Evolutionary conservation across 108 stramenopile species (phyloP).

Genomic region (Cyclostephanos tholiformis): DNA sequence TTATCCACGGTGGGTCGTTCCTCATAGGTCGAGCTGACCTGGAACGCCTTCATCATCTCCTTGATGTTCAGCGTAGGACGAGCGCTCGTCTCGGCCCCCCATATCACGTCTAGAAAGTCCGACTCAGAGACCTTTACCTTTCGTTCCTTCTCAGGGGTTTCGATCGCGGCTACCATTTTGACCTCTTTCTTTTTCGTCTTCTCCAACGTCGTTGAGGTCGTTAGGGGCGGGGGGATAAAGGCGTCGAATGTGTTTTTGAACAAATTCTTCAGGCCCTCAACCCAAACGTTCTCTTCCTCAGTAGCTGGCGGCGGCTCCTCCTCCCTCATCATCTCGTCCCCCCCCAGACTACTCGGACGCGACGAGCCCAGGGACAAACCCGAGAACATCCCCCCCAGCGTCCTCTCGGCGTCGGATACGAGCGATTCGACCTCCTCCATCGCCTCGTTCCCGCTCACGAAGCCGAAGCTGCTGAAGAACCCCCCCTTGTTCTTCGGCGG

Average conservation of each 20-base stretch:
- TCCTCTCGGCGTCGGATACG: slow-evolving; percentile 33
- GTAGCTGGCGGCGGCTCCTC: slow-evolving; percentile 3
- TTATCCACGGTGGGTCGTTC: slow-evolving; percentile 14
- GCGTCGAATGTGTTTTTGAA: slow-evolving; percentile 33
- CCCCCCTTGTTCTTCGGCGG: slow-evolving; percentile 24
- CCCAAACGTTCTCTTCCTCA: slow-evolving; percentile 39
- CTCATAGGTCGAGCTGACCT: slow-evolving; percentile 27
- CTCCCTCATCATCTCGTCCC: slow-evolving; percentile 1
- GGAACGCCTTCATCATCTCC: slow-evolving; percentile 54
- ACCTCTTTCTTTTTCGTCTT: slow-evolving; percentile 5
- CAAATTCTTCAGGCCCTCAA: slow-evolving; percentile 44
- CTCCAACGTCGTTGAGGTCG: slow-evolving; percentile 1
- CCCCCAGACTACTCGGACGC: slow-evolving; percentile 1
- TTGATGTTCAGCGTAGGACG: slow-evolving; percentile 46
- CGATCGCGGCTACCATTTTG: not conserved
- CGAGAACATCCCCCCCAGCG: slow-evolving; percentile 17
- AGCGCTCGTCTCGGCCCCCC: slow-evolving; percentile 47
- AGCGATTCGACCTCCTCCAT: slow-evolving; percentile 25
- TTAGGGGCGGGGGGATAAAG: slow-evolving; percentile 25
- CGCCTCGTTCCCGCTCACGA: slow-evolving; percentile 9
- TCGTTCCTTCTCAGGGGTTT: slow-evolving; percentile 8
- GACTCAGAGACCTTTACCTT: slow-evolving; percentile 46
- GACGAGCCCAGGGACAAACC: slow-evolving; percentile 16
- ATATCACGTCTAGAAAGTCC: slow-evolving; percentile 45
- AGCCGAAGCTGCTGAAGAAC: slow-evolving; percentile 22